Evolutionary conservation across 345 rosid species (phyloP).

Genomic region (Litchi chinensis): DNA sequence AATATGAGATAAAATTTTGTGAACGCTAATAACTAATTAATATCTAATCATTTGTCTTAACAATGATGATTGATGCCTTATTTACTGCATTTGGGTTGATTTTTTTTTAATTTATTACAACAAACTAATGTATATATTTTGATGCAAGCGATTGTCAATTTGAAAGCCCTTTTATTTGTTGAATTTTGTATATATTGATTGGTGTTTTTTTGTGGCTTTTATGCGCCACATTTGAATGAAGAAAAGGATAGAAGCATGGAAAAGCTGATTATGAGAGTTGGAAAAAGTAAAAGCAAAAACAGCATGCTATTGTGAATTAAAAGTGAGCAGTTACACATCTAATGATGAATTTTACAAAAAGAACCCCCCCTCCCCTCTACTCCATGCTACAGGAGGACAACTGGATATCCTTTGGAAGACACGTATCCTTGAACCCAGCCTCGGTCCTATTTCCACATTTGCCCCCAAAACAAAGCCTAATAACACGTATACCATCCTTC

Average conservation of each 20-base stretch:
- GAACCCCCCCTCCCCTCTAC: conserved; percentile 9
- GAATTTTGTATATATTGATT: no score
- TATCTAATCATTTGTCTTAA: no score
- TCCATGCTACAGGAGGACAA: conserved; percentile 40
- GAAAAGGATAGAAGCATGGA: background rate
- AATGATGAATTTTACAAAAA: conserved; percentile 34
- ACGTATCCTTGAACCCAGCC: conserved; percentile 51
- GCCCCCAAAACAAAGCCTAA: conserved; percentile 51
- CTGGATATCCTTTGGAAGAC: conserved; percentile 60
- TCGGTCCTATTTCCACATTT: conserved; percentile 28
- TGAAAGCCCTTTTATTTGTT: no score
- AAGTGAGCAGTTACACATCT: conserved; percentile 30
- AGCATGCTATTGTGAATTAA: conserved; percentile 30
- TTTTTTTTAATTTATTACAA: no score
- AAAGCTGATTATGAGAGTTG: background rate
- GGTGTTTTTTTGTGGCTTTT: no score
- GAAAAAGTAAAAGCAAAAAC: conserved; percentile 18
- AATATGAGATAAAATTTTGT: background rate
- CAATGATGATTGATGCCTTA: background rate
- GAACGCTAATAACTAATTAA: background rate
- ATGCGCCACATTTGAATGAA: background rate
- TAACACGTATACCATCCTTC: conserved; percentile 28
- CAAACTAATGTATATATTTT: no score
- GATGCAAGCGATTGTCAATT: background rate
- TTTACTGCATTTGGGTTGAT: background rate